These are phyloP conservation scores for Austroboletus niveus DNA, from an alignment of 1,284 basidiomycete genomes.

Conservation along the genomic window DNA sequence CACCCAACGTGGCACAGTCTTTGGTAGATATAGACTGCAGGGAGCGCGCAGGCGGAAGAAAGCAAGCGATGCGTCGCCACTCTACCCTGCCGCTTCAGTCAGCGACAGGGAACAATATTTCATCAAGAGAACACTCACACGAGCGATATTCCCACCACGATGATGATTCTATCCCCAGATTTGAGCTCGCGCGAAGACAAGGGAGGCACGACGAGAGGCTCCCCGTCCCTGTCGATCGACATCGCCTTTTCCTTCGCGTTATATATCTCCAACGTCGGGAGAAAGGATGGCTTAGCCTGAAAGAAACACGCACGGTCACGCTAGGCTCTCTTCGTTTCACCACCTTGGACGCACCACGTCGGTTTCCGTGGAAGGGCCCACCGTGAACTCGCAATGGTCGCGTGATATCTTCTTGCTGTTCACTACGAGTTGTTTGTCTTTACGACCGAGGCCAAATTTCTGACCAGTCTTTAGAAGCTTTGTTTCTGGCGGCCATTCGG, in stretches of 20 bases:
- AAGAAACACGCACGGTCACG: not conserved
- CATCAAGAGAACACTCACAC: constrained; percentile 37
- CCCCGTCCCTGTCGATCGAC: constrained; percentile 36
- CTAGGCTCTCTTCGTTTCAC: not conserved
- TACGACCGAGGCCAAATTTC: constrained; percentile 54
- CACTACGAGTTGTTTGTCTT: constrained; percentile 48
- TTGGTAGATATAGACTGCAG: constrained; percentile 34
- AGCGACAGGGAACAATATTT: not conserved
- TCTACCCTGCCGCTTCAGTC: constrained; percentile 38
- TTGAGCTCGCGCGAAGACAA: constrained; percentile 36
- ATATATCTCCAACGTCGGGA: constrained; percentile 43
- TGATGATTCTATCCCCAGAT: constrained; percentile 49
- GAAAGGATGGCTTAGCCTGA: constrained; percentile 40
- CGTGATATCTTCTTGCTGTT: constrained; percentile 62
- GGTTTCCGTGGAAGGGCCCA: constrained; percentile 47
- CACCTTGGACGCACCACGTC: constrained; percentile 47
- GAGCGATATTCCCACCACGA: constrained; percentile 44
- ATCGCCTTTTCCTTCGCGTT: constrained; percentile 48
- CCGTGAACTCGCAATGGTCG: constrained; percentile 52
- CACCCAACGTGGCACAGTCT: constrained; percentile 57
- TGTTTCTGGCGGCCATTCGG: constrained; percentile 43
- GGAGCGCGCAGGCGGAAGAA: constrained; percentile 36
- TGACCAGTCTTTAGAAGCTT: constrained; percentile 61
- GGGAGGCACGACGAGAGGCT: constrained; percentile 29
- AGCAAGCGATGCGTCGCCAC: constrained; percentile 56